Evolutionary conservation across 1,139 yeast species (phyloP).

Genomic region (Spathaspora sp.): DNA sequence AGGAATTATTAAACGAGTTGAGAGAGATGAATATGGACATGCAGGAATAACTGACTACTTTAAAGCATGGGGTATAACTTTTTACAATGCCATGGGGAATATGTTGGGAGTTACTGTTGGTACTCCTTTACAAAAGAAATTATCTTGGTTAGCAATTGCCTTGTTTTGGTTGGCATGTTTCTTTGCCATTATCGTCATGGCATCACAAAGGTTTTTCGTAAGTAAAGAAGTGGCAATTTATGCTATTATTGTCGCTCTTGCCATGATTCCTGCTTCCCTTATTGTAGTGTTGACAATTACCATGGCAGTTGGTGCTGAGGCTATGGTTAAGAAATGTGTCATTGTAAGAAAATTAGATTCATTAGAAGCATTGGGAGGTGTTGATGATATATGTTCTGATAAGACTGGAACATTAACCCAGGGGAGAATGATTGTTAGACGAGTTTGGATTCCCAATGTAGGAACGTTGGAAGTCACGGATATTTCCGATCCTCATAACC

Average conservation of each 20-base stretch:
- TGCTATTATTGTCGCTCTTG: conserved; percentile 78
- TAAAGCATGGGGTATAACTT: conserved; percentile 52
- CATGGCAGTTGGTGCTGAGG: conserved; percentile 84
- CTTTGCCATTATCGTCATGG: conserved; percentile 80
- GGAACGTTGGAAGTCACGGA: conserved; percentile 65
- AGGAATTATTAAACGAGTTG: too few relatives aligned
- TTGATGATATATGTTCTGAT: conserved; percentile 71
- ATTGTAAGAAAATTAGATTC: conserved; percentile 79
- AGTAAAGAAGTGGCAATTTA: conserved; percentile 74
- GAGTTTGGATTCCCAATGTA: conserved; percentile 73
- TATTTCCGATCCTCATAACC: conserved; percentile 72
- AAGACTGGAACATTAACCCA: conserved; percentile 68
- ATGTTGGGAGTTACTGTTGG: conserved; percentile 76
- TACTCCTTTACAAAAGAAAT: conserved; percentile 68
- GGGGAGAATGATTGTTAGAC: conserved; percentile 74
- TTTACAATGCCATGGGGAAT: conserved; percentile 41
- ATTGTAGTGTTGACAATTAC: conserved; percentile 81
- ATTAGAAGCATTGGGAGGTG: conserved; percentile 76
- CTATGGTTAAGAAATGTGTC: conserved; percentile 69
- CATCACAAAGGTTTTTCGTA: conserved; percentile 66
- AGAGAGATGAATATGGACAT: conserved; percentile 21
- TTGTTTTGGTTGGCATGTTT: conserved; percentile 71
- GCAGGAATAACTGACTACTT: conserved; percentile 23
- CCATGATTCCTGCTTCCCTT: conserved; percentile 82
- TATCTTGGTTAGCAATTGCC: conserved; percentile 68